These are phyloP conservation scores for Ceratobasidium sp. DNA, from an alignment of 1,284 basidiomycete genomes.

Conservation along the genomic window DNA sequence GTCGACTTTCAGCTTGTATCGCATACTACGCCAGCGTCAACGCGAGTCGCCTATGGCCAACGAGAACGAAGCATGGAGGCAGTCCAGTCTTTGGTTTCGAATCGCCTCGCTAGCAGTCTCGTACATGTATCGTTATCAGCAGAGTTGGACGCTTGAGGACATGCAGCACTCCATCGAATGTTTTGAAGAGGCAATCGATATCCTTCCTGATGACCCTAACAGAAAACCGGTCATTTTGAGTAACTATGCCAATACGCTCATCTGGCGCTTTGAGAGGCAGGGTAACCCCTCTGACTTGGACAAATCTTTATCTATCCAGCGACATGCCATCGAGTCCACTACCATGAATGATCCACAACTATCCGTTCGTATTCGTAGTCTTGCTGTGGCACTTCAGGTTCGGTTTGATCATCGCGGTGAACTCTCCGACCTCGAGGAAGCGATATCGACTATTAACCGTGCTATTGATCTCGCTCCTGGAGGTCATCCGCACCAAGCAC, in stretches of 20 bases:
- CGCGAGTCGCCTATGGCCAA: not conserved
- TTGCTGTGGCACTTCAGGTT: not conserved
- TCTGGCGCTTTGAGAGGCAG: not conserved
- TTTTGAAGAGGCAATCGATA: not conserved
- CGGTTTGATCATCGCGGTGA: not conserved
- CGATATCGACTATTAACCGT: not conserved
- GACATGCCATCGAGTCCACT: slow-evolving; percentile 9
- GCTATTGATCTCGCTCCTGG: not conserved
- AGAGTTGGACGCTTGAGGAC: not conserved
- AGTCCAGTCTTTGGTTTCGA: not conserved
- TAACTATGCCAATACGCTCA: slow-evolving; percentile 21
- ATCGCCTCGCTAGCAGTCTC: not conserved
- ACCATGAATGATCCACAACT: not conserved
- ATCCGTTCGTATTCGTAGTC: not conserved
- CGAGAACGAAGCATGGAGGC: not conserved
- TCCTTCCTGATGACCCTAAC: not conserved
- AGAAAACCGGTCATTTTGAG: not conserved
- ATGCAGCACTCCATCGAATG: slow-evolving; percentile 9
- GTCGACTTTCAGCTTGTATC: not conserved
- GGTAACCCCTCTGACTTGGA: slow-evolving; percentile 16
- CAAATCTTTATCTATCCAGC: not conserved
- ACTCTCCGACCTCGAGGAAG: slow-evolving; percentile 18
- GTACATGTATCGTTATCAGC: not conserved
- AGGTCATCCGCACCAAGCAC: not conserved
- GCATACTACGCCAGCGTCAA: not conserved